Conservation (phyloP, 495 filamentous ascomycete species). For the Penicillium argentinense region DNA sequence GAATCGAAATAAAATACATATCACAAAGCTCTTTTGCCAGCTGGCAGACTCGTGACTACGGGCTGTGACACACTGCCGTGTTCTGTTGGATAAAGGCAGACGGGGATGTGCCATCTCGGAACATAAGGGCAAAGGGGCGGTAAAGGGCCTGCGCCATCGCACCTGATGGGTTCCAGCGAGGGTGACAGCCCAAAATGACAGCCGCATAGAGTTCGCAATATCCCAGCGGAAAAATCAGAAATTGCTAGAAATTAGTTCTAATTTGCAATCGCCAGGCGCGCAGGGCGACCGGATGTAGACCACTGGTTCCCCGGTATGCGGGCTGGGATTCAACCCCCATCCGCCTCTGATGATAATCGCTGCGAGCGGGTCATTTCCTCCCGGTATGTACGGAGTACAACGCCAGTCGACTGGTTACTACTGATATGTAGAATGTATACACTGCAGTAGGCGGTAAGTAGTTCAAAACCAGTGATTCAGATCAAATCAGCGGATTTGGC, state of each 20-base stretch:
- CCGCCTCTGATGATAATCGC: constrained; percentile 22
- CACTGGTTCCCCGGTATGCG: constrained; percentile 27
- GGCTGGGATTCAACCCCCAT: constrained; percentile 20
- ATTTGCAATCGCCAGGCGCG: background rate
- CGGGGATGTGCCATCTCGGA: constrained; percentile 27
- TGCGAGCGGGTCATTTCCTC: constrained; percentile 12
- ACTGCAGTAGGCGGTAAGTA: too few relatives aligned
- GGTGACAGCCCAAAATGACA: background rate
- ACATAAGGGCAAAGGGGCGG: constrained; percentile 23
- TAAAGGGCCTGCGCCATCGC: constrained; percentile 16
- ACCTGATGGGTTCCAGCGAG: constrained; percentile 8
- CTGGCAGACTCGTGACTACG: constrained; percentile 31
- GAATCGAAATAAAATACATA: constrained; percentile 1
- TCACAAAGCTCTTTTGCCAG: constrained; percentile 16
- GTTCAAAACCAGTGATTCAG: too few relatives aligned
- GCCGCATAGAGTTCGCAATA: background rate
- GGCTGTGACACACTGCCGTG: constrained; percentile 29
- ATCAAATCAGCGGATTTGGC: too few relatives aligned
- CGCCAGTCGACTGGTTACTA: too few relatives aligned
- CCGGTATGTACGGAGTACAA: too few relatives aligned
- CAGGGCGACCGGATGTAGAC: constrained; percentile 14
- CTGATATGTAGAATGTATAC: too few relatives aligned
- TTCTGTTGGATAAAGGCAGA: constrained; percentile 12
- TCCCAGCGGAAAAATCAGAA: too few relatives aligned
- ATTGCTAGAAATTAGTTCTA: too few relatives aligned